phyloP scores from a whole-genome alignment of 768 basidiomycete genomes.

The Leccinum sublutescens region DNA sequence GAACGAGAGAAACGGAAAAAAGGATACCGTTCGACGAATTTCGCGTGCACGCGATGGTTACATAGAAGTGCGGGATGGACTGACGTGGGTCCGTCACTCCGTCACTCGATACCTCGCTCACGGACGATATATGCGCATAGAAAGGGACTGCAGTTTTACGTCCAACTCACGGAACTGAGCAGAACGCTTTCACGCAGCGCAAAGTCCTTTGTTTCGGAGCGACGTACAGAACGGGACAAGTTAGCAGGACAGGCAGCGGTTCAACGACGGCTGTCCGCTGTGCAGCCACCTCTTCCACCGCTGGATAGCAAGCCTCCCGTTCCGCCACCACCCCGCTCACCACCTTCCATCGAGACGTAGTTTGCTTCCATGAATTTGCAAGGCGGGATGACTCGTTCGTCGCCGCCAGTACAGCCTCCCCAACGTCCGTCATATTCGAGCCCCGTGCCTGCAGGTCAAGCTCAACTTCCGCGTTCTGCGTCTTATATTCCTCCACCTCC shows the following conservation, averaged over 20 bases:
- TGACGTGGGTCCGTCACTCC: slow-evolving; percentile 55
- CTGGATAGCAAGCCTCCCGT: slow-evolving; percentile 50
- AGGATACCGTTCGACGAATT: slow-evolving; percentile 70
- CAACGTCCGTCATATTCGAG: slow-evolving; percentile 28
- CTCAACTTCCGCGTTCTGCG: slow-evolving; percentile 24
- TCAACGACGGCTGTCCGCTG: slow-evolving; percentile 57
- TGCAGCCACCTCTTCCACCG: slow-evolving; percentile 36
- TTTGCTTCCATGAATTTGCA: slow-evolving; percentile 59
- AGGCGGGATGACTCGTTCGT: slow-evolving; percentile 23
- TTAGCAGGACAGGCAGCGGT: slow-evolving; percentile 69
- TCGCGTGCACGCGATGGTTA: slow-evolving; percentile 79
- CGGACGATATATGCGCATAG: slow-evolving; percentile 36
- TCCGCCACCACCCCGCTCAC: slow-evolving; percentile 42
- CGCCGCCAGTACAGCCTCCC: slow-evolving; percentile 29
- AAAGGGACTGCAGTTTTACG: slow-evolving; percentile 89
- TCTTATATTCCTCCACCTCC: slow-evolving; percentile 23
- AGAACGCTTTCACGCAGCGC: slow-evolving; percentile 56
- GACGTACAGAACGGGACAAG: slow-evolving; percentile 68
- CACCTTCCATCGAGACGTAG: slow-evolving; percentile 44
- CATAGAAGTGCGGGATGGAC: slow-evolving; percentile 81
- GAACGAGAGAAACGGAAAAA: slow-evolving; percentile 75
- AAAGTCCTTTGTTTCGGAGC: slow-evolving; percentile 57
- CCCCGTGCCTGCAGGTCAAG: slow-evolving; percentile 2
- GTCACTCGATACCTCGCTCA: slow-evolving; percentile 5
- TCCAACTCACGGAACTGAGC: slow-evolving; percentile 68